phyloP scores from a whole-genome alignment of 805 yeast genomes.

The Candida sanyiensis region DNA sequence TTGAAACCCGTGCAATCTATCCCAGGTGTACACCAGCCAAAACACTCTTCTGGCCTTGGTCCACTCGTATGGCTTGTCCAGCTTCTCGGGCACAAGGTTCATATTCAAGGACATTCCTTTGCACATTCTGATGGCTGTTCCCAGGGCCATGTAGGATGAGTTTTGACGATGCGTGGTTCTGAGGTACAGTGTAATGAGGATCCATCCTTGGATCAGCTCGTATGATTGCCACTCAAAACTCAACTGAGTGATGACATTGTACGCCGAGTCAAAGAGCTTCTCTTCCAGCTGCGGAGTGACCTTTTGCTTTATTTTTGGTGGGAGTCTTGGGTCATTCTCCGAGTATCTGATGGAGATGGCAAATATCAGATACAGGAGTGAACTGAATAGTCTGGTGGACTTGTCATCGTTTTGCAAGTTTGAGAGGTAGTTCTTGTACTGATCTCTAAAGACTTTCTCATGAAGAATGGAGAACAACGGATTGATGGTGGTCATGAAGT shows the following conservation, averaged over 20 bases:
- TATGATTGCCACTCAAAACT: constrained; percentile 48
- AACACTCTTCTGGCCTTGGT: constrained; percentile 46
- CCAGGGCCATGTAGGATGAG: constrained; percentile 36
- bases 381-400: constrained; percentile 43
- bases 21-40: constrained; percentile 51
- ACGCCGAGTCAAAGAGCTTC: constrained; percentile 35
- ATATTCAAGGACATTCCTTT: constrained; percentile 40
- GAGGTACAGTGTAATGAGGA: constrained; percentile 38
- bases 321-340: constrained; percentile 30
- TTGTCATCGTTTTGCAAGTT: constrained; percentile 28
- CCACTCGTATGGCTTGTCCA: constrained; percentile 30
- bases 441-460: constrained; percentile 48
- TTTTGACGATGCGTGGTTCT: constrained; percentile 41
- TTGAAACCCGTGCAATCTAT: constrained; percentile 47
- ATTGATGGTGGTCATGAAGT: constrained; percentile 44
- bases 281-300: constrained; percentile 33
- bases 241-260: constrained; percentile 33
- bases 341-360: constrained; percentile 47
- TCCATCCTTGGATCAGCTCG: constrained; percentile 47
- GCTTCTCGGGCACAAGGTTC: constrained; percentile 25
- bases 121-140: constrained; percentile 37
- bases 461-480: constrained; percentile 49
- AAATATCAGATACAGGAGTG: constrained; percentile 43
- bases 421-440: constrained; percentile 30
- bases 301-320: constrained; percentile 15